phyloP scores from a whole-genome alignment of 345 rosid species.

The Euclidium syriacum region DNA sequence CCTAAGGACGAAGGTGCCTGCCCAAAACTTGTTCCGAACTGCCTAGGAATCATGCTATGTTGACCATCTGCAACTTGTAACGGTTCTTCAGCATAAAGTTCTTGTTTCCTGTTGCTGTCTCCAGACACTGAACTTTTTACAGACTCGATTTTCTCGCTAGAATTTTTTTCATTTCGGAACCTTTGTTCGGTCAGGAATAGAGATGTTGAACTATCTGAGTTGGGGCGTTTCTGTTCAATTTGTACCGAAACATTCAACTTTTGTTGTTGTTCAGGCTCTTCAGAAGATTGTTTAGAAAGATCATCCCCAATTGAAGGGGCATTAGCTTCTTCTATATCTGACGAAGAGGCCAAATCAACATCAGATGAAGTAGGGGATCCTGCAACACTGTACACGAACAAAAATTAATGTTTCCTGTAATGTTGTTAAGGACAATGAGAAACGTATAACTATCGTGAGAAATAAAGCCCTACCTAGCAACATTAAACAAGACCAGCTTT shows the following conservation, averaged over 20 bases:
- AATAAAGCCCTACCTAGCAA: conserved; percentile 59
- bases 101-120: conserved; percentile 34
- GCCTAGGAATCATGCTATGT: conserved; percentile 27
- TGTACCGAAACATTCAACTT: conserved; percentile 24
- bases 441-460: conserved; percentile 12
- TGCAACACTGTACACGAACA: conserved; percentile 42
- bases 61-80: conserved; percentile 32
- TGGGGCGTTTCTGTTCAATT: conserved; percentile 29
- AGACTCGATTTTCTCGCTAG: conserved; percentile 25
- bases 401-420: conserved; percentile 21
- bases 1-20: conserved; percentile 39
- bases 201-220: conserved; percentile 29
- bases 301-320: conserved; percentile 27
- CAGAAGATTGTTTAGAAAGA: conserved; percentile 31
- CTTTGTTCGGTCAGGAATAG: conserved; percentile 19
- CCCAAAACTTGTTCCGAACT: conserved; percentile 34
- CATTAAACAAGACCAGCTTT: conserved; percentile 69
- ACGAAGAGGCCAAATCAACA: conserved; percentile 35
- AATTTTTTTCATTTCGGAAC: conserved; percentile 1
- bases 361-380: conserved; percentile 35
- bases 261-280: conserved; percentile 28
- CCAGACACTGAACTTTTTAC: conserved; percentile 23
- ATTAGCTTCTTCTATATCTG: conserved; percentile 48
- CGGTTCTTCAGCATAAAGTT: conserved; percentile 19
- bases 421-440: neutral